Conservation (phyloP, 441 rosid species). For the Mallotus japonicus region DNA sequence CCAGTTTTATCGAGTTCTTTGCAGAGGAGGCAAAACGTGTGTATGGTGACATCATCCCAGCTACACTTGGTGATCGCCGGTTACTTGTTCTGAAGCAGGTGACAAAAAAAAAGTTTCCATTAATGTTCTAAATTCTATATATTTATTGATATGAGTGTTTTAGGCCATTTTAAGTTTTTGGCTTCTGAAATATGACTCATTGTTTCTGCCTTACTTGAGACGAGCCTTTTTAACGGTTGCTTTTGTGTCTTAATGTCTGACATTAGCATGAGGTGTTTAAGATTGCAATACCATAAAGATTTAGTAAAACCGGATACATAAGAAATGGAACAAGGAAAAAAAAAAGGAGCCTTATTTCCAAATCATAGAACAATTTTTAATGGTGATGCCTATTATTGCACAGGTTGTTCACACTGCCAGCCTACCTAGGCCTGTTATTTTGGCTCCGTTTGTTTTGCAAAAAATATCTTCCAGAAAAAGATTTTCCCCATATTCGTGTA, state of each 20-base stretch:
- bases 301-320: not conserved
- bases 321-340: not conserved
- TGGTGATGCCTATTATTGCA: slow-evolving; percentile 1
- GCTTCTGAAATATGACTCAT: not conserved
- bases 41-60: slow-evolving; percentile 92
- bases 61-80: slow-evolving; percentile 73
- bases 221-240: not conserved
- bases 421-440: too few relatives aligned
- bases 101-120: not conserved
- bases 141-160: slow-evolving; percentile 1
- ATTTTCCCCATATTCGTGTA: too few relatives aligned
- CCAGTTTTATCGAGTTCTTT: slow-evolving; percentile 85
- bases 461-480: too few relatives aligned
- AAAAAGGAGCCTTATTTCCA: not conserved
- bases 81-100: slow-evolving; percentile 92
- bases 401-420: not conserved
- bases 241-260: not conserved
- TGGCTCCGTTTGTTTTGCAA: too few relatives aligned
- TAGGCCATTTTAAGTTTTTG: slow-evolving; percentile 11
- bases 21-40: slow-evolving; percentile 96
- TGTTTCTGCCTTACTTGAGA: not conserved
- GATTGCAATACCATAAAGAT: not conserved
- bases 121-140: not conserved
- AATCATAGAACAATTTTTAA: not conserved
- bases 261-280: not conserved